Conservation (phyloP, 2,329 filamentous ascomycete genomes). For the Aspergillus pseudoviridinutans region DNA sequence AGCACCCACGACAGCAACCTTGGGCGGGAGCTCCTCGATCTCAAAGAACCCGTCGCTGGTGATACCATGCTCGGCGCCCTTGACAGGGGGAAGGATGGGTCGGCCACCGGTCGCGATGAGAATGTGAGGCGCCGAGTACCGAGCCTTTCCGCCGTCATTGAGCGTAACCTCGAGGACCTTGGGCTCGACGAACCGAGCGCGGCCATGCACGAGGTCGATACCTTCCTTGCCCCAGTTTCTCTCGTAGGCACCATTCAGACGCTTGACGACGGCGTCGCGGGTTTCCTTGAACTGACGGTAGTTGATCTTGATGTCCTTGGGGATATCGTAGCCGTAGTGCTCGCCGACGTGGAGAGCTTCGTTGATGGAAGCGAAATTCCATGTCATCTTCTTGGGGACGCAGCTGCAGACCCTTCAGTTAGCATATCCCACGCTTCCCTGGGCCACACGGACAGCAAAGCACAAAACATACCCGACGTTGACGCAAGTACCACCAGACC, state of each 20-base stretch:
- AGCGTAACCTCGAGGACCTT: constrained; percentile 44
- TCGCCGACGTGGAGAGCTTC: constrained; percentile 45
- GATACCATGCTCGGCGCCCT: constrained; percentile 48
- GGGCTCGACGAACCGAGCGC: constrained; percentile 43
- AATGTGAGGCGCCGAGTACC: constrained; percentile 45
- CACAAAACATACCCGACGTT: constrained; percentile 47
- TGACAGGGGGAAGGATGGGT: constrained; percentile 42
- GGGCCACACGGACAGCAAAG: neutral
- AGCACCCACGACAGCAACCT: constrained; percentile 48
- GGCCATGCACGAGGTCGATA: constrained; percentile 49
- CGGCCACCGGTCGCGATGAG: constrained; percentile 47
- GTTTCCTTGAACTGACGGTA: constrained; percentile 47
- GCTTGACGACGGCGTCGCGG: constrained; percentile 44
- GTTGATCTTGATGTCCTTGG: constrained; percentile 40
- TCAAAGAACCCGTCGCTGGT: constrained; percentile 51
- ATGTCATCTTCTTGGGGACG: constrained; percentile 52
- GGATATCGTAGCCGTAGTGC: constrained; percentile 48
- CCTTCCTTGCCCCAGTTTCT: constrained; percentile 48
- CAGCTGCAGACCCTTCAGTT: constrained; percentile 33
- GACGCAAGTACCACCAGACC: constrained; percentile 49
- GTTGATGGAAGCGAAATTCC: constrained; percentile 49
- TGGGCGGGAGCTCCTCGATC: constrained; percentile 48
- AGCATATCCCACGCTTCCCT: neutral
- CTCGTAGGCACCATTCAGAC: constrained; percentile 48
- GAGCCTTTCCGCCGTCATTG: constrained; percentile 39